Conservation (phyloP, 129 eudicot genomes). For the Calendula officinalis region DNA sequence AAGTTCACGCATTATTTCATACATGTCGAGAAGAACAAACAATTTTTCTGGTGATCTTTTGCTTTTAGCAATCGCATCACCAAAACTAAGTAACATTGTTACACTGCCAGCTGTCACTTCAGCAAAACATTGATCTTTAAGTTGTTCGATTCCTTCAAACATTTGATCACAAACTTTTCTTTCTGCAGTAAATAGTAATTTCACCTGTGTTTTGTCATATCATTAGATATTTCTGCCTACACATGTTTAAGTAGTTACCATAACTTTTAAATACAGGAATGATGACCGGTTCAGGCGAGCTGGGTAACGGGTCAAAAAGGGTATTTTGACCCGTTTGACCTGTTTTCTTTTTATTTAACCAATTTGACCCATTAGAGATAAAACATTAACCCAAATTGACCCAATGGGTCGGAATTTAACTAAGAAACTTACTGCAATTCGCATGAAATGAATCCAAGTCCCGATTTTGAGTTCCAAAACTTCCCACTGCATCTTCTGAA, state of each 20-base stretch:
- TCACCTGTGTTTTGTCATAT: constrained; percentile 57
- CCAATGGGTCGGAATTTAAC: not conserved
- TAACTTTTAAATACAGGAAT: not conserved
- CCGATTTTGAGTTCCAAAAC: constrained; percentile 96
- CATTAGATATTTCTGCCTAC: constrained; percentile 11
- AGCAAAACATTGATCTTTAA: constrained; percentile 93
- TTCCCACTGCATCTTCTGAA: constrained; percentile 99
- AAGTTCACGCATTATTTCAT: constrained; percentile 98
- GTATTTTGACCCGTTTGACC: not conserved
- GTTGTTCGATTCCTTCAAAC: constrained; percentile 84
- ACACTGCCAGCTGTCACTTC: constrained; percentile 95
- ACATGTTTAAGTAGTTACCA: constrained; percentile 7
- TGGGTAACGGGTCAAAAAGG: not conserved
- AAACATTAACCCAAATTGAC: not conserved
- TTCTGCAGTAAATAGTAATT: constrained; percentile 92
- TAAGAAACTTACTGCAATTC: constrained; percentile 77
- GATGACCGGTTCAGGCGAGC: not conserved
- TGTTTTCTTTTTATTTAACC: not conserved
- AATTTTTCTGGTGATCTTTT: constrained; percentile 95
- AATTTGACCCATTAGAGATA: not conserved
- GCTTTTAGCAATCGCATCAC: constrained; percentile 98
- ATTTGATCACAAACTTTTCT: constrained; percentile 94
- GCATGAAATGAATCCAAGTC: constrained; percentile 99
- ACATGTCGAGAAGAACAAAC: constrained; percentile 96
- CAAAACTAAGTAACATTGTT: constrained; percentile 90